phyloP scores from a whole-genome alignment of 2,329 filamentous ascomycete species.

The Alternaria angustiovoidea region DNA sequence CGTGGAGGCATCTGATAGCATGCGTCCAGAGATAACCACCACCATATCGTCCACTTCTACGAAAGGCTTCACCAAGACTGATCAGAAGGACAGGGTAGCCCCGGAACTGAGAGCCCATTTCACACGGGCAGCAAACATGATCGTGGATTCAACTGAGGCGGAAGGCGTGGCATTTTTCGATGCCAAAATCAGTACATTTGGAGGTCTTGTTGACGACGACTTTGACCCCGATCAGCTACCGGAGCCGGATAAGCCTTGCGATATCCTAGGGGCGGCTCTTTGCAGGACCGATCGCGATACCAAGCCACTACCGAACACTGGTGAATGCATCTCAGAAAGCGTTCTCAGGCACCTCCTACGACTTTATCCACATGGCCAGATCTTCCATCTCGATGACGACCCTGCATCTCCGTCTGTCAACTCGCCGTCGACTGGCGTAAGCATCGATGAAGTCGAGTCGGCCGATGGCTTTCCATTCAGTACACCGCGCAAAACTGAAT shows the following conservation, averaged over 20 bases:
- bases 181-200: constrained; percentile 49
- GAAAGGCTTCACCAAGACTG: constrained; percentile 22
- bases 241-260: constrained; percentile 46
- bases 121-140: constrained; percentile 49
- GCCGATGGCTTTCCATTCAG: constrained; percentile 34
- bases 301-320: constrained; percentile 16
- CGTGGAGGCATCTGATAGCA: constrained; percentile 28
- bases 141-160: constrained; percentile 49
- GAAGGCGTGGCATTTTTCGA: constrained; percentile 51
- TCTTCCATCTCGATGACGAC: constrained; percentile 50
- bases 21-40: constrained; percentile 25
- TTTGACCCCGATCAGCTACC: constrained; percentile 40
- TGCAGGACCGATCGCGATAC: constrained; percentile 26
- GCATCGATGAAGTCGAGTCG: constrained; percentile 24
- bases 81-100: constrained; percentile 32
- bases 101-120: constrained; percentile 48
- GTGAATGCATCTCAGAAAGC: constrained; percentile 42
- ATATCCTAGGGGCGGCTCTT: constrained; percentile 39
- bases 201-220: constrained; percentile 49
- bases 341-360: constrained; percentile 45
- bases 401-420: constrained; percentile 21
- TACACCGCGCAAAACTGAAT: constrained; percentile 39
- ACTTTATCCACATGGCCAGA: constrained; percentile 47
- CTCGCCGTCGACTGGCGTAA: constrained; percentile 23
- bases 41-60: constrained; percentile 36